phyloP scores from a whole-genome alignment of 2,329 filamentous ascomycete genomes.

The Paecilomyces formosus region DNA sequence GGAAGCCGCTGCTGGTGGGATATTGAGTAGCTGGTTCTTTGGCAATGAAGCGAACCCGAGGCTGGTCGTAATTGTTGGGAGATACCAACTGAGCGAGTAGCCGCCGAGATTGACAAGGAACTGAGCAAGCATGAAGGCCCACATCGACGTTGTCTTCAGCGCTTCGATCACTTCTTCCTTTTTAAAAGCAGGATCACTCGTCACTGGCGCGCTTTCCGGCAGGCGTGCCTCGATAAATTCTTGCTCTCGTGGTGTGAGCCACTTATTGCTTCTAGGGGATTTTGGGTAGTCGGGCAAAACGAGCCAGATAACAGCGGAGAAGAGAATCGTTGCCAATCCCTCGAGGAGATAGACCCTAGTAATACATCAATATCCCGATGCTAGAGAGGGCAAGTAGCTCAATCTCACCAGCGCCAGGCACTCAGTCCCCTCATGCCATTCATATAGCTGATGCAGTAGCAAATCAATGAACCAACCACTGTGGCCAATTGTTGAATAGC shows the following conservation, averaged over 20 bases:
- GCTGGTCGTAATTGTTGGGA: constrained; percentile 36
- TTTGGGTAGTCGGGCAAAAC: constrained; percentile 41
- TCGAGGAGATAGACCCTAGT: constrained; percentile 36
- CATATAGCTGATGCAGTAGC: constrained; percentile 16
- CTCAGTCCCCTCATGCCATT: constrained; percentile 13
- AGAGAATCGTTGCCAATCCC: constrained; percentile 35
- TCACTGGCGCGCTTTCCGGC: constrained; percentile 32
- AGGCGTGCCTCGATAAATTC: constrained; percentile 34
- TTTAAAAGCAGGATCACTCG: constrained; percentile 29
- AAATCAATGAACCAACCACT: constrained; percentile 26
- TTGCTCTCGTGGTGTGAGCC: constrained; percentile 33
- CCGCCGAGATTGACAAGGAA: constrained; percentile 35
- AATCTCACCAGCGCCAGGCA: constrained; percentile 14
- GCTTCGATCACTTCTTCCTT: constrained; percentile 27
- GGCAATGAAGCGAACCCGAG: constrained; percentile 37
- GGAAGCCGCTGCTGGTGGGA: constrained; percentile 38
- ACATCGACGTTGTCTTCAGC: constrained; percentile 27
- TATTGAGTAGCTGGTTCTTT: constrained; percentile 39
- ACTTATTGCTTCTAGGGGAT: constrained; percentile 26
- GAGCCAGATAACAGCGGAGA: constrained; percentile 29
- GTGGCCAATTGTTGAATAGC: constrained; percentile 28
- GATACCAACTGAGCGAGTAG: constrained; percentile 36
- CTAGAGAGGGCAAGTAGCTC: not conserved
- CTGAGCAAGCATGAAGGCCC: constrained; percentile 30
- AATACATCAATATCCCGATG: not conserved